Base-by-base conservation (phyloP, 164 flowering plant genomes). In the Amborella trichopoda region DNA sequence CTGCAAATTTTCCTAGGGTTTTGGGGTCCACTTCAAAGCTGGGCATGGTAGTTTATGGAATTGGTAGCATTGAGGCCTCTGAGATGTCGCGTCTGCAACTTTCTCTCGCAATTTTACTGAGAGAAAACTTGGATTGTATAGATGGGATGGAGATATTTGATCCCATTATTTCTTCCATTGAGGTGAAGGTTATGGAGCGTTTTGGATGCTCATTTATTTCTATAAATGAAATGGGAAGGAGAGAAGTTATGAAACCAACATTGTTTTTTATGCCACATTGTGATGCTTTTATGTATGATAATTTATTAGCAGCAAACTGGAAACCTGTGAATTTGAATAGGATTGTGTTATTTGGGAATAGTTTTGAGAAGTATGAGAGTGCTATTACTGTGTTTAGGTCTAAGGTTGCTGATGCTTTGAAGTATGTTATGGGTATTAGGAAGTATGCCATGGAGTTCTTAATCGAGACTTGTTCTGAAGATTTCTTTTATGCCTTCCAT, bases 191-290 rank as follows among this genome's bases (percentile, higher is more conserved):
- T 21, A 48, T 86, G 61, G 68, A 69, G 51, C 48, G 77, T 30
- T 58, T 85, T 5, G 94, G 81, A 3, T 80, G 83, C 54, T 50
- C 67, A 33, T 80, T 85, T 36, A 44, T 90, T 18, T 40, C 73
- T 2, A 60, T 80, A 2, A 77, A 90, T 41, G 95, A 88, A 62
- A 70, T 73, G 44, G 95, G 89, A 19, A 63, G 77, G 38, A 54
- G 97, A 26, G 52, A 30, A 38, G 88, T 66, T 28, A 20, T 34
- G 11, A 73, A 67, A 33, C 88, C 95, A 1, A 85, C 80, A 0
- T 23, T 83, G 46, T 86, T 83, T 64, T 86, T 70, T 73, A 86
- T 90, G 97, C 97, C 95, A 16, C 95, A 83, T 19, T 85, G 95
- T 52, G 95, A 85, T 54, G 90, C 75, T 19, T 68, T 61, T 46